Base-by-base conservation (phyloP, 2,329 filamentous ascomycete species). In the Hymenoscyphus scutula region DNA sequence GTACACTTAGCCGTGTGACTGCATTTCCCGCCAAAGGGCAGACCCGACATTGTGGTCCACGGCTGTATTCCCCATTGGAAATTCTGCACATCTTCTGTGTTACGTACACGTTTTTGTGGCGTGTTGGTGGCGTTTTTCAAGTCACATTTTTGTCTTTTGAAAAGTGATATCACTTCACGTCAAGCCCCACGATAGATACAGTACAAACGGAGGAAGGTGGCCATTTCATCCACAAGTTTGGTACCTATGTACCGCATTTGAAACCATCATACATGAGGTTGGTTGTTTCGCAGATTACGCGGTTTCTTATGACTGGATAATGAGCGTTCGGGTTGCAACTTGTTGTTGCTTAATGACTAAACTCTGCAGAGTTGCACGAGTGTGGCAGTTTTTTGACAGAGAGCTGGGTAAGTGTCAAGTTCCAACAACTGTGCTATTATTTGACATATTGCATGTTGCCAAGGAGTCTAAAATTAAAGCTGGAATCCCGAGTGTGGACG, bases 1-100 rank as follows among this genome's bases (percentile, higher is more conserved):
- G n/a, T n/a, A n/a, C n/a, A n/a, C n/a, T n/a, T n/a, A 48, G 41
- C 41, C n/a, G 19, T 48, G 41, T 48, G 41, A 48, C 41, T 23
- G 41, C 41, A 48, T 23, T 48, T 48, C n/a, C 41, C 41, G 41
- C n/a, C n/a, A n/a, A n/a, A n/a, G n/a, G n/a, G n/a, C n/a, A n/a
- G n/a, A 48, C 41, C 41, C 41, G 41, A 11, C 41, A 48, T 48
- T n/a, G 23, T 25, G 41, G 41, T 48, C 15, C 41, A 48, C 19
- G 7, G 41, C 41, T n/a, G 32, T 34, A 34, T 34, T 34, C 15
- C 19, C 41, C 41, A 10, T 48, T 19, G 7, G 41, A 23, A 48
- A 48, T 48, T 25, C 41, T 48, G 41, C 41, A 48, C 41, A 48
- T 48, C 41, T 48, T 48, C 19, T 23, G 41, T 48, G 41, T 11